A percentile compares a stretch with the other conserved stretches of the same genome.
Conservation (phyloP, 2,329 filamentous ascomycete genomes). For the Colletotrichum sp. region DNA sequence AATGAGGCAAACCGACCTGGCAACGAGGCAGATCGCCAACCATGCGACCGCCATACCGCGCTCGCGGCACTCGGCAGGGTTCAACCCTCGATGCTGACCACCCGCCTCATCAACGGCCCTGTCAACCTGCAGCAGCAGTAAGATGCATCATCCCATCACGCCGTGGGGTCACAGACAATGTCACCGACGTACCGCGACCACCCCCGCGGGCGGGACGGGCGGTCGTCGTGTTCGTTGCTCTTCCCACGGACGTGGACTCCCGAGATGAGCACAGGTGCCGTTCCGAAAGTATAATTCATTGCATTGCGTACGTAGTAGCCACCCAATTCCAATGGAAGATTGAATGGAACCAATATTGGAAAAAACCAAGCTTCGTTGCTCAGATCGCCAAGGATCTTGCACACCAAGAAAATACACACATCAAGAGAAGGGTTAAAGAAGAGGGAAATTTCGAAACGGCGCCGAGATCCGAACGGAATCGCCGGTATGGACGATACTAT, state of each 20-base stretch:
- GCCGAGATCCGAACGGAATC: background rate
- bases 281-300: conserved; percentile 2
- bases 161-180: background rate
- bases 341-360: background rate
- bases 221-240: background rate
- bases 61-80: background rate
- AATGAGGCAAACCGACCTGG: background rate
- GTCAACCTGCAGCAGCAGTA: background rate
- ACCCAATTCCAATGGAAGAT: background rate
- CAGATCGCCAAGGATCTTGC: background rate
- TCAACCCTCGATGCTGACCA: background rate
- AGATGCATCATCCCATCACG: background rate
- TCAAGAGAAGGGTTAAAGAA: background rate
- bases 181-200: background rate
- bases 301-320: background rate
- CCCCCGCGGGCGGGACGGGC: background rate
- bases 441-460: background rate
- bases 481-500: background rate
- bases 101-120: background rate
- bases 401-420: background rate
- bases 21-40: background rate
- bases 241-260: background rate
- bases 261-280: background rate
- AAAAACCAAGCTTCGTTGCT: background rate
- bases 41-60: background rate